phyloP scores from a whole-genome alignment of 257 asterid genomes.

The Euphrasia confusa region DNA sequence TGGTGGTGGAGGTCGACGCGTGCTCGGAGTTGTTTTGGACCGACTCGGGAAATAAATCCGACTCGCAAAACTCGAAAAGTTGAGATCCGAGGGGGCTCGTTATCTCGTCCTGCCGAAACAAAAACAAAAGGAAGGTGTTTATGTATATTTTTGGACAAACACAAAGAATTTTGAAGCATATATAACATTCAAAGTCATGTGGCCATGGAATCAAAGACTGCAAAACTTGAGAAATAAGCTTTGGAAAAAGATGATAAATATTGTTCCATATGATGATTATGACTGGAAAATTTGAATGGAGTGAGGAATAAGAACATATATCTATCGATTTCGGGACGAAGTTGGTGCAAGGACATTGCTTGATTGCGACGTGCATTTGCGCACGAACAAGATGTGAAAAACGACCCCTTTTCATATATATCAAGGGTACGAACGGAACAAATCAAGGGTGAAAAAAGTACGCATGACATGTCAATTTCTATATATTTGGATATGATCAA shows the following conservation, averaged over 20 bases:
- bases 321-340: not conserved
- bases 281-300: slow-evolving; percentile 19
- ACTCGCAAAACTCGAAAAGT: slow-evolving; percentile 60
- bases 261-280: slow-evolving; percentile 17
- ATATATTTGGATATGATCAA: too few relatives aligned
- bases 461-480: too few relatives aligned
- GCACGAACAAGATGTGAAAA: not conserved
- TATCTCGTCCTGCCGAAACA: slow-evolving; percentile 56
- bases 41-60: slow-evolving; percentile 60
- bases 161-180: slow-evolving; percentile 31
- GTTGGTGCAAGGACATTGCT: not conserved
- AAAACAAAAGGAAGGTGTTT: not conserved
- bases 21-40: slow-evolving; percentile 71
- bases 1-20: slow-evolving; percentile 53
- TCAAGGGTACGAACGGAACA: not conserved
- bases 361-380: not conserved
- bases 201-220: slow-evolving; percentile 18
- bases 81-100: slow-evolving; percentile 71
- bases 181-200: not conserved
- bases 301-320: slow-evolving; percentile 7
- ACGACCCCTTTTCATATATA: too few relatives aligned
- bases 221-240: slow-evolving; percentile 26
- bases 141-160: slow-evolving; percentile 29
- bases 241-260: slow-evolving; percentile 20
- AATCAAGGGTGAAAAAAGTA: too few relatives aligned